These are phyloP conservation scores for Agaricus blazei DNA, from an alignment of 768 basidiomycete species.

Conservation along the genomic window DNA sequence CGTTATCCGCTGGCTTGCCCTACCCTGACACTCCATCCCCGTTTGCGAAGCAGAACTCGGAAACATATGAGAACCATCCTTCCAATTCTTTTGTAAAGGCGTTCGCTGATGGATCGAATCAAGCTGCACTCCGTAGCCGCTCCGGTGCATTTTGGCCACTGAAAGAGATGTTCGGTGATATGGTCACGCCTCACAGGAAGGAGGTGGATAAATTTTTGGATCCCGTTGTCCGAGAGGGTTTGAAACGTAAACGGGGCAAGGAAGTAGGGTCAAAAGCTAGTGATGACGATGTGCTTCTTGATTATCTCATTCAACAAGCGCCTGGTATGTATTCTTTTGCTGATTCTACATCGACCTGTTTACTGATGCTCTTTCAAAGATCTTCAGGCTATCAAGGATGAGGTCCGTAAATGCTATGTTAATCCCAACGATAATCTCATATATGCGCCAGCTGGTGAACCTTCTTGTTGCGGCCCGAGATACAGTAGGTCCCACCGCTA, in stretches of 20 bases:
- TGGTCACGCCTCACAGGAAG: conserved; percentile 33
- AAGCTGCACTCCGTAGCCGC: conserved; percentile 2
- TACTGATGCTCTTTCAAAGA: conserved; percentile 12
- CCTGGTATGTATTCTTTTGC: conserved; percentile 29
- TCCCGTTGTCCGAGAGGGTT: conserved; percentile 41
- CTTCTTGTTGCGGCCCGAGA: conserved; percentile 55
- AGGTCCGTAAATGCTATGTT: conserved; percentile 8
- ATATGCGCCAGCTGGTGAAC: conserved; percentile 28
- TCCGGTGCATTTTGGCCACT: conserved; percentile 37
- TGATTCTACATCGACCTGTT: not conserved
- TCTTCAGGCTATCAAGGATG: conserved; percentile 35
- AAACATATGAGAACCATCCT: conserved; percentile 12
- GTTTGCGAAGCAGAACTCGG: conserved; percentile 5
- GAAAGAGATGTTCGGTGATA: conserved; percentile 47
- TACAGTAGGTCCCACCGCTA: conserved; percentile 29
- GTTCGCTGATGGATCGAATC: conserved; percentile 39
- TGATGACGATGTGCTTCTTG: conserved; percentile 41
- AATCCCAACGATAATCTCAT: not conserved
- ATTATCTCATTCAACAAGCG: conserved; percentile 47
- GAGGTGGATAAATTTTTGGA: conserved; percentile 44
- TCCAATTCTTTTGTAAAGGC: conserved; percentile 37
- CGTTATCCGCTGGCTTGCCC: conserved; percentile 42
- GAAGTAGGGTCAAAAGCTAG: conserved; percentile 8
- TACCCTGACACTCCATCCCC: conserved; percentile 29
- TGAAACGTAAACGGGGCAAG: conserved; percentile 28